Conservation (phyloP, 1,284 basidiomycete genomes). For the Sporisorium exsertum region DNA sequence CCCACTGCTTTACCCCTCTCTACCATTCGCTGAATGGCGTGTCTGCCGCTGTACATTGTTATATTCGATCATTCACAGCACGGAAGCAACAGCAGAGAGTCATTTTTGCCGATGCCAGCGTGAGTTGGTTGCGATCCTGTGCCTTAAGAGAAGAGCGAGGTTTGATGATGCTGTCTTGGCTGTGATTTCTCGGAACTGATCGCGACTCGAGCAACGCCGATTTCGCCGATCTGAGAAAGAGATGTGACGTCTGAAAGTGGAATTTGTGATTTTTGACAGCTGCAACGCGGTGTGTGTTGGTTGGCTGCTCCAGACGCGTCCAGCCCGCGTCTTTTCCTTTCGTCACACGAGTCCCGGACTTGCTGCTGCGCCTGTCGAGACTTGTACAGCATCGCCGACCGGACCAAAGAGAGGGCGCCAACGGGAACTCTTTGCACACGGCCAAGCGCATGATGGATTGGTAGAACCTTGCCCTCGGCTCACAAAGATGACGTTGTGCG, state of each 20-base stretch:
- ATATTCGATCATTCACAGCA: background rate
- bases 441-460: background rate
- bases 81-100: background rate
- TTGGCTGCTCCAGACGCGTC: slow-evolving; percentile 25
- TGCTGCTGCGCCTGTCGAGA: slow-evolving; percentile 13
- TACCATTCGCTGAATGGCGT: slow-evolving; percentile 19
- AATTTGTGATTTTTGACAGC: slow-evolving; percentile 16
- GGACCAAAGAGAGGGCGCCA: too few relatives aligned
- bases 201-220: background rate
- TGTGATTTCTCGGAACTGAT: slow-evolving; percentile 6
- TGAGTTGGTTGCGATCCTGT: background rate
- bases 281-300: slow-evolving; percentile 9
- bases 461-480: background rate
- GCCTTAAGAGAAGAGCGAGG: background rate
- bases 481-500: background rate
- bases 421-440: too few relatives aligned
- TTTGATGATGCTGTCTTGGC: background rate
- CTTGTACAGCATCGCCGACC: slow-evolving; percentile 5
- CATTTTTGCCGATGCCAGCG: background rate
- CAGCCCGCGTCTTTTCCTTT: slow-evolving; percentile 15
- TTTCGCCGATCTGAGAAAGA: slow-evolving; percentile 21
- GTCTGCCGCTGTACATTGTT: background rate
- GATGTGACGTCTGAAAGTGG: slow-evolving; percentile 19
- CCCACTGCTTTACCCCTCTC: slow-evolving; percentile 37
- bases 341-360: slow-evolving; percentile 25